A percentile compares a stretch with the other conserved stretches of the same genome.
These are phyloP conservation scores for Colletotrichum camelliae DNA, from an alignment of 2,329 filamentous ascomycete species.

Conservation along the genomic window DNA sequence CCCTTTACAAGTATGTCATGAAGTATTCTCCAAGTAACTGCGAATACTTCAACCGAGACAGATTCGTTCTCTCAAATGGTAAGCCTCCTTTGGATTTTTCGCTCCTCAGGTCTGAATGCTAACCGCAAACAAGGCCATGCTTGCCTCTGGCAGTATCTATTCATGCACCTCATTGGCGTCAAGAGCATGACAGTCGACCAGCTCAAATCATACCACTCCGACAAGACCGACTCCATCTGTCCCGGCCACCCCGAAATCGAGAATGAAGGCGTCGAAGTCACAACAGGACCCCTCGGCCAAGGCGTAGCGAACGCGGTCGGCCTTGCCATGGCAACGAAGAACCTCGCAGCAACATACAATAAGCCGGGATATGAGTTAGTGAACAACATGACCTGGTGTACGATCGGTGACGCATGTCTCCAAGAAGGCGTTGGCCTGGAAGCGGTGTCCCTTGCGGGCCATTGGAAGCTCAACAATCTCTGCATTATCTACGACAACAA, in stretches of 20 bases:
- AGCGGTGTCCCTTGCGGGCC: slow-evolving; percentile 60
- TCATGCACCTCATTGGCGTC: slow-evolving; percentile 59
- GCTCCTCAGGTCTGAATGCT: accelerated
- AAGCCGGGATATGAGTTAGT: slow-evolving; percentile 51
- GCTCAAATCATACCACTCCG: slow-evolving; percentile 57
- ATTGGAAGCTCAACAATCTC: slow-evolving; percentile 60
- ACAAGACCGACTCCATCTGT: slow-evolving; percentile 51
- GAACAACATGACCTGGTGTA: slow-evolving; percentile 59
- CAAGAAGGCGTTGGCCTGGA: slow-evolving; percentile 64
- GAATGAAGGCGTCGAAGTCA: slow-evolving; percentile 61
- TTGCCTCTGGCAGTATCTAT: slow-evolving; percentile 59
- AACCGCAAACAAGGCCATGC: slow-evolving; percentile 38
- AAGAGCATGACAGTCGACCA: slow-evolving; percentile 61
- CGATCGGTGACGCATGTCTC: slow-evolving; percentile 63
- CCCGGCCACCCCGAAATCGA: slow-evolving; percentile 65
- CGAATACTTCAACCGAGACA: slow-evolving; percentile 65
- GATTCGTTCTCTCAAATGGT: slow-evolving; percentile 67
- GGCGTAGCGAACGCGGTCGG: slow-evolving; percentile 66
- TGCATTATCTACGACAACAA: slow-evolving; percentile 67
- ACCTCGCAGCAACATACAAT: slow-evolving; percentile 60
- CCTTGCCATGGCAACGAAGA: slow-evolving; percentile 61
- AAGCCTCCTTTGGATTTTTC: accelerated
- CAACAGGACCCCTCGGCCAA: slow-evolving; percentile 64
- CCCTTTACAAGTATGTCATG: slow-evolving; percentile 67
- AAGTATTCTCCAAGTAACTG: slow-evolving; percentile 59